Evolutionary conservation across 2,329 filamentous ascomycete species (phyloP), one percentile per base, ranked within the genome.

Genomic region (Microdochium paspali): DNA sequence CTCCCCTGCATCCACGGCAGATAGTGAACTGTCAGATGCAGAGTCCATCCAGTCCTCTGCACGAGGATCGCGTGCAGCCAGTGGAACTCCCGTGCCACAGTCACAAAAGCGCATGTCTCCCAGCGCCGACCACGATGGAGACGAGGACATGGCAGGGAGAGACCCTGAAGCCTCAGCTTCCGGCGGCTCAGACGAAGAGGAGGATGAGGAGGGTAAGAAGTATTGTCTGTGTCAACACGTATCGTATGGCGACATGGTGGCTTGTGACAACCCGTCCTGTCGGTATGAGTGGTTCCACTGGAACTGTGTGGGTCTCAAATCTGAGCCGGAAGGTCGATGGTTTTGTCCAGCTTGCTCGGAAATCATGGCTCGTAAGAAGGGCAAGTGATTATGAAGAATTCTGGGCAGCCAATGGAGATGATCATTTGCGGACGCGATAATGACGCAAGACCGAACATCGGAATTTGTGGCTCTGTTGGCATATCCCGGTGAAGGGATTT

Each of bases 201-300:
- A 88, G 48, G 84, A 84, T 39, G 82, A 81, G 47, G 83, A 84
- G 52, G 85, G 90, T 65, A 84, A 85, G 60, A 87, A 88, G 63
- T 93, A 93, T 67, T 93, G 87, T 67, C 74, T 84, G 25, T 93
- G 87, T 64, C 84, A 90, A 62, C 85, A 85, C 57, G 84, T 90
- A 54, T 89, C 85, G 64, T 90, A 87, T 60, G 87, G 87, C 51
- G 85, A 91, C 60, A 93, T 93, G 87, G 87, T 93, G 53, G 87
- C 86, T 25, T 93, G 87, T 68, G 87, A 93, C 69, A 91, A 91
- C 63, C 81, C 85, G 49, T 76, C 83, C 54, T 93, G 87, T 65
- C 81, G 82, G 44, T 87, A 80, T 59, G 87, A 93, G 67, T 93
- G 87, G 87, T 93, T 93, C 64, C 87, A 93, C 67, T 93, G 87